Evolutionary conservation across 140 eudicot genomes (phyloP).

Genomic region (Oenanthe javanica): DNA sequence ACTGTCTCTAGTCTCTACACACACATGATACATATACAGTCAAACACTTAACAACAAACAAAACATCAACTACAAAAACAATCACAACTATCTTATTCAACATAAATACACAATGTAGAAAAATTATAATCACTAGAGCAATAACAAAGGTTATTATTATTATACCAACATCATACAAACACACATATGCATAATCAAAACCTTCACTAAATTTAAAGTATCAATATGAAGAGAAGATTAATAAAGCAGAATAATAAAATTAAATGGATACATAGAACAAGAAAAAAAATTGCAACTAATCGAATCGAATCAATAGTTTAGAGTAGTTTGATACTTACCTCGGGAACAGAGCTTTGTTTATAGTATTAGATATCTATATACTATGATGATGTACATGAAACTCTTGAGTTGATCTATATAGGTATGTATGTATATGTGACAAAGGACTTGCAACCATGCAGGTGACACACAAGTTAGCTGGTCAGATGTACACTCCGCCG

Average conservation of each 20-base stretch:
- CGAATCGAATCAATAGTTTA: too few relatives aligned
- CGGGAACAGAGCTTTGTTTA: not conserved
- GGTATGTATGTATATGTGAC: not conserved
- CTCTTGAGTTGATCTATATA: not conserved
- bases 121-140: not conserved
- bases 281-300: too few relatives aligned
- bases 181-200: not conserved
- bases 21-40: slow-evolving; percentile 17
- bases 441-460: not conserved
- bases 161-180: not conserved
- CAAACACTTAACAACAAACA: not conserved
- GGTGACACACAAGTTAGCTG: not conserved
- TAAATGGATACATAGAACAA: not conserved
- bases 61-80: not conserved
- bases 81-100: not conserved
- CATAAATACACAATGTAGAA: not conserved
- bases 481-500: too few relatives aligned
- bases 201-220: not conserved
- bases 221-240: not conserved
- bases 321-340: too few relatives aligned
- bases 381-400: not conserved
- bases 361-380: not conserved
- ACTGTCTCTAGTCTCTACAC: slow-evolving; percentile 39
- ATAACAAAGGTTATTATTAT: not conserved
- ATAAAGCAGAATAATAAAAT: not conserved